Evolutionary conservation across 2,329 filamentous ascomycete species (phyloP), one percentile per base, ranked within the genome.

Genomic region (Aspergillus glaucus): DNA sequence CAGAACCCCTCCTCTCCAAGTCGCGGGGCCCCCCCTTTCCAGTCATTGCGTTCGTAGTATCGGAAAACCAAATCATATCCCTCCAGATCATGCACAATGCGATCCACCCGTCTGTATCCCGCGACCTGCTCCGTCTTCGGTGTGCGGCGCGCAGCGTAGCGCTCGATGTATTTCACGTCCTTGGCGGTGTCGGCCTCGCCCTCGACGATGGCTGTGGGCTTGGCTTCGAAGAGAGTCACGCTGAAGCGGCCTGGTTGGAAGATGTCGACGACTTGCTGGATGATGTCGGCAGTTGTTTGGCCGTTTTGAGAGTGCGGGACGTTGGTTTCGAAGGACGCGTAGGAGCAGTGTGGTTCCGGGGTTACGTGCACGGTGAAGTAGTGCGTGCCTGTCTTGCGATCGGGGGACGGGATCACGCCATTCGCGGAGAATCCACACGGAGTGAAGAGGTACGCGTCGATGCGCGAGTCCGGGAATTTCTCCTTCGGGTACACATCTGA

Each of bases 311-410:
- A 85, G 22, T 89, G 87, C 1, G 93, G 93, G 3, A 98, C 92
- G 60, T 97, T 98, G 57, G 93, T 97, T 77, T 98, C 93, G 65
- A 98, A 98, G 2, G 90, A 96, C 32, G 93, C 93, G 68, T 95
- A 98, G 4, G 91, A 96, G 76, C 92, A 98, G 62, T 95, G 84
- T 12, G 92, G 89, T 77, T 98, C 93, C 0, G 93, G 93, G 0
- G 93, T 98, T 57, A 98, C 93, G 65, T 98, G 93, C 21, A 98
- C 93, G 1, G 92, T 98, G 73, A 96, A 98, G 75, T 98, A 98
- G 72, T 97, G 90, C 37, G 82, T 86, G 3, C 79, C 74, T 46
- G 76, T 76, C 34, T 67, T 68, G 51, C 76, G 74, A 12, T 79
- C 74, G 0, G 88, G 84, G 44, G 89, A 85, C 6, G 93, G 93